phyloP scores from a whole-genome alignment of 1,284 basidiomycete genomes.

The Psilocybe mexicana region DNA sequence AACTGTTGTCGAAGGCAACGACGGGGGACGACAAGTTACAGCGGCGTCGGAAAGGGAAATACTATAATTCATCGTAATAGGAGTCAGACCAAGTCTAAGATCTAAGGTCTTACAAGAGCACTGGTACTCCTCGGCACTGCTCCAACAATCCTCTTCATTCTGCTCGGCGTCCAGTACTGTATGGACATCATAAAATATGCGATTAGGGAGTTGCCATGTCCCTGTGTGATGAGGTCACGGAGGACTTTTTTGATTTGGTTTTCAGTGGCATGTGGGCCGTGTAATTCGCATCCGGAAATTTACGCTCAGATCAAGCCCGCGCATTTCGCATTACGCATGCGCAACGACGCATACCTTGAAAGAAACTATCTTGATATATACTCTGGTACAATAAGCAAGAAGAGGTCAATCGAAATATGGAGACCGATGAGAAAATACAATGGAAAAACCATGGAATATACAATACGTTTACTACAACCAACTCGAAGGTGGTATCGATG shows the following conservation, averaged over 20 bases:
- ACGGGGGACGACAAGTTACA: background rate
- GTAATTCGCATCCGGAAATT: background rate
- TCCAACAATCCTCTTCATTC: too few relatives aligned
- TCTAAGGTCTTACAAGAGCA: too few relatives aligned
- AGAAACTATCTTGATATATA: background rate
- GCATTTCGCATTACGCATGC: background rate
- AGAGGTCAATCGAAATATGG: background rate
- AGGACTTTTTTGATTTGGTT: background rate
- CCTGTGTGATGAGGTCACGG: too few relatives aligned
- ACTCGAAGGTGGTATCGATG: background rate
- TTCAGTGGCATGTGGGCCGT: background rate
- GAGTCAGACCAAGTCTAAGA: too few relatives aligned
- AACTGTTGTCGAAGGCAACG: background rate
- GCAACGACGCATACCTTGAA: too few relatives aligned
- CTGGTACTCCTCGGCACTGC: too few relatives aligned
- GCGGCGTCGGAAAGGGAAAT: too few relatives aligned
- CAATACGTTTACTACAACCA: background rate
- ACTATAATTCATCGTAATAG: too few relatives aligned
- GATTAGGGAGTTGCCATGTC: too few relatives aligned
- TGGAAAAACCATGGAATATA: background rate
- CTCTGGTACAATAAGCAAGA: background rate
- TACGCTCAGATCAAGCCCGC: background rate
- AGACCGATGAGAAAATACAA: background rate
- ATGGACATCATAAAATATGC: too few relatives aligned
- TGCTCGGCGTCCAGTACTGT: too few relatives aligned